Conservation (phyloP, 2,329 filamentous ascomycete genomes). For the Pseudocercospora pini-densiflorae region DNA sequence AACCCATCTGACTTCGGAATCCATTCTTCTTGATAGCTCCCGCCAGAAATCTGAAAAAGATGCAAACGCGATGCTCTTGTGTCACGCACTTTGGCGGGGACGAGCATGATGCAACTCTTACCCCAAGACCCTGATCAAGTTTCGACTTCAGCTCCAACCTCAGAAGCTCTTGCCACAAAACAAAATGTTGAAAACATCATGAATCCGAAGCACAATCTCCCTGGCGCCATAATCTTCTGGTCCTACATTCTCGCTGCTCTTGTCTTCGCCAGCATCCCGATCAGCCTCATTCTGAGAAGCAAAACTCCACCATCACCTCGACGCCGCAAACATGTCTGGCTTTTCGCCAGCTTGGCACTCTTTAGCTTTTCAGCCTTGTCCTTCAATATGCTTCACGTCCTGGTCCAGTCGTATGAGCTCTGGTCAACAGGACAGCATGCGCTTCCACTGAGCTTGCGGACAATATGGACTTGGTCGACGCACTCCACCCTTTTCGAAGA, state of each 20-base stretch:
- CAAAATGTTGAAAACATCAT: background rate
- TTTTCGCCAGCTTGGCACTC: constrained; percentile 32
- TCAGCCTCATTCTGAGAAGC: constrained; percentile 26
- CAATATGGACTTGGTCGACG: constrained; percentile 39
- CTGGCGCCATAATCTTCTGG: background rate
- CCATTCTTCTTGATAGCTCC: too few relatives aligned
- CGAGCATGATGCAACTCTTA: background rate
- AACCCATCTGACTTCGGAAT: too few relatives aligned
- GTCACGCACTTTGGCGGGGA: too few relatives aligned
- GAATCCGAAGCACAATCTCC: background rate
- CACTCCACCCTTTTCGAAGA: constrained; percentile 40
- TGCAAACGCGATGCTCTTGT: background rate
- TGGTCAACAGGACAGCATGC: constrained; percentile 28
- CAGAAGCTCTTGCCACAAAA: background rate
- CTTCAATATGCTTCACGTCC: constrained; percentile 41
- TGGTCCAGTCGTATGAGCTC: constrained; percentile 39
- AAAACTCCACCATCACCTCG: background rate
- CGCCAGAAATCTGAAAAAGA: too few relatives aligned
- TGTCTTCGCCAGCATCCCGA: constrained; percentile 28
- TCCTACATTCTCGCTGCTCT: constrained; percentile 39
- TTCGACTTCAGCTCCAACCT: background rate
- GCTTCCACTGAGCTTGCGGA: background rate
- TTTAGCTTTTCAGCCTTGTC: constrained; percentile 40
- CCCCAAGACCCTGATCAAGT: background rate
- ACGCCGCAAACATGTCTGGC: constrained; percentile 12